phyloP scores from a whole-genome alignment of 352 stramenopile species.

The Globisporangium nagaii region DNA sequence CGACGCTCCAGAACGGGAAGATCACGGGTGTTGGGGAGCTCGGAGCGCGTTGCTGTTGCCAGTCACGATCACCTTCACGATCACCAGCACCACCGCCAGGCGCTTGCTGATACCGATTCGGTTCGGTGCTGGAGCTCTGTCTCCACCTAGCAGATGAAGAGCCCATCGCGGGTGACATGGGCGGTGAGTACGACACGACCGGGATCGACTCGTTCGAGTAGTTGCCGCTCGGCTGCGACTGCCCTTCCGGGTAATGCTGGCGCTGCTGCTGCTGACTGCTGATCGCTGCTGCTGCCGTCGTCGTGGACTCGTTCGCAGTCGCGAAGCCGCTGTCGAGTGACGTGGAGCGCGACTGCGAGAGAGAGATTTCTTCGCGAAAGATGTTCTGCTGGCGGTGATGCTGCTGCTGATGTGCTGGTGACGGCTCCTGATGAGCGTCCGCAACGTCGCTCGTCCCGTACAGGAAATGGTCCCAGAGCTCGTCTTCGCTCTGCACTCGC shows the following conservation, averaged over 20 bases:
- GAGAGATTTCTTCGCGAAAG: slow-evolving; percentile 26
- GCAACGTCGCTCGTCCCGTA: slow-evolving; percentile 18
- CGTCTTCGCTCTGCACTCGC: slow-evolving; percentile 18
- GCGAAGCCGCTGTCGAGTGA: slow-evolving; percentile 1
- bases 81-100: background rate
- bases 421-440: slow-evolving; percentile 5
- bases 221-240: background rate
- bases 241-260: background rate
- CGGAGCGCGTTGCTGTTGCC: background rate
- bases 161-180: slow-evolving; percentile 8
- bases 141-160: slow-evolving; percentile 1
- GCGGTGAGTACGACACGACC: slow-evolving; percentile 22
- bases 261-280: background rate
- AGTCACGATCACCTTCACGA: background rate
- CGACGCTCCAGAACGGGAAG: slow-evolving; percentile 41
- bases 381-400: background rate
- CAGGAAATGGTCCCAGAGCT: slow-evolving; percentile 36
- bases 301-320: background rate
- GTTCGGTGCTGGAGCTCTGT: background rate
- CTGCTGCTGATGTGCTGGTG: slow-evolving; percentile 8
- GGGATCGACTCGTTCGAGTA: slow-evolving; percentile 20
- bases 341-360: slow-evolving; percentile 7
- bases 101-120: background rate
- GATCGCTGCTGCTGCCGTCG: background rate
- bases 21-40: background rate